phyloP scores from a whole-genome alignment of 768 basidiomycete species.

The Chalciporus chontae region DNA sequence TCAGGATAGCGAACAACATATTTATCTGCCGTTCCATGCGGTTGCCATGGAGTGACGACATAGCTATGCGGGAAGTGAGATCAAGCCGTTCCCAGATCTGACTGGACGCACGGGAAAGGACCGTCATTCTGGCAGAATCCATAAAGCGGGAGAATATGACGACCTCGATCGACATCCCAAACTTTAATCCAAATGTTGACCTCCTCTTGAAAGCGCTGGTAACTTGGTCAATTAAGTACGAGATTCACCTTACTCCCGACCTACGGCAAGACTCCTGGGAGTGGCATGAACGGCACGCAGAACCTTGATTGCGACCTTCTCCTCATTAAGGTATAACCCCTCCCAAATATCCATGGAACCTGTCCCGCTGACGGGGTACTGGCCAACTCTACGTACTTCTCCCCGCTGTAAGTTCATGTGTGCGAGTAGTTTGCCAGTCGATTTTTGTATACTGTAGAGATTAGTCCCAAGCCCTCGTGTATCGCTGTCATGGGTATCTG shows the following conservation, averaged over 20 bases:
- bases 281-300: slow-evolving; percentile 49
- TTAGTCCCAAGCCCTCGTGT: slow-evolving; percentile 47
- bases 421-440: slow-evolving; percentile 45
- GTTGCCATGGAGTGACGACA: slow-evolving; percentile 58
- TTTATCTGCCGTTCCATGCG: slow-evolving; percentile 46
- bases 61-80: slow-evolving; percentile 35
- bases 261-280: slow-evolving; percentile 42
- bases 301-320: slow-evolving; percentile 57
- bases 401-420: slow-evolving; percentile 48
- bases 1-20: slow-evolving; percentile 42
- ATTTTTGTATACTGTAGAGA: slow-evolving; percentile 46
- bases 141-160: slow-evolving; percentile 54
- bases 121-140: slow-evolving; percentile 55
- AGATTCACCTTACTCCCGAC: slow-evolving; percentile 1
- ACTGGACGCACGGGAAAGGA: slow-evolving; percentile 46
- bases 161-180: slow-evolving; percentile 50
- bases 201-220: slow-evolving; percentile 50
- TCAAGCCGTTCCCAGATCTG: neutral
- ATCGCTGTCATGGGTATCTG: slow-evolving; percentile 11
- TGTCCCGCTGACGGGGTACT: slow-evolving; percentile 49
- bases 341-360: slow-evolving; percentile 55
- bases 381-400: slow-evolving; percentile 48
- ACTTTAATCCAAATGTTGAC: slow-evolving; percentile 52
- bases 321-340: slow-evolving; percentile 49
- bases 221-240: slow-evolving; percentile 2